Percentiles rank a stretch among this genome's conserved stretches.
These are phyloP conservation scores for Termitomyces sp. DNA, from an alignment of 768 basidiomycete species.

Conservation along the genomic window DNA sequence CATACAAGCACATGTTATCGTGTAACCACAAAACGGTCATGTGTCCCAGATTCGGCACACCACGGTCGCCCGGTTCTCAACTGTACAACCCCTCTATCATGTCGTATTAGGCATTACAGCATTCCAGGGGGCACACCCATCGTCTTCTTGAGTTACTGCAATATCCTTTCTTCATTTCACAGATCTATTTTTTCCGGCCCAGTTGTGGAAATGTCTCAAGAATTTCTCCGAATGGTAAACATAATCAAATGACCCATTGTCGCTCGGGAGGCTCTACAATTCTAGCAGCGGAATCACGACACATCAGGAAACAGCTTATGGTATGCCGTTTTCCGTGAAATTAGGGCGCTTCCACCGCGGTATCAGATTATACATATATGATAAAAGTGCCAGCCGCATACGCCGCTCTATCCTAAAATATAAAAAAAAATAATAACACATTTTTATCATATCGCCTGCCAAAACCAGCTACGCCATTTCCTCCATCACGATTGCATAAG, in stretches of 20 bases:
- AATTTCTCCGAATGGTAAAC: slow-evolving; percentile 8
- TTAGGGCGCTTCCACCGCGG: not conserved
- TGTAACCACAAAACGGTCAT: slow-evolving; percentile 6
- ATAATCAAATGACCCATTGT: slow-evolving; percentile 8
- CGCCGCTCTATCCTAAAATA: not conserved
- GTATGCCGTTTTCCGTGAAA: not conserved
- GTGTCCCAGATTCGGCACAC: slow-evolving; percentile 6
- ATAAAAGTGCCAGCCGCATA: not conserved
- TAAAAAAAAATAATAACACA: not conserved
- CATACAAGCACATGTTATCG: slow-evolving; percentile 9
- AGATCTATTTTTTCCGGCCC: not conserved
- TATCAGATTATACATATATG: not conserved
- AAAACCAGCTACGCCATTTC: slow-evolving; percentile 32
- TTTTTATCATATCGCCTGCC: not conserved
- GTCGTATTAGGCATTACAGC: not conserved
- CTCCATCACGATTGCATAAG: slow-evolving; percentile 45
- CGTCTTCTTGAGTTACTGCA: not conserved
- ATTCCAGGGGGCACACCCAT: not conserved
- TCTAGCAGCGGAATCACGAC: not conserved
- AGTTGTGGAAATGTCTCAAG: not conserved
- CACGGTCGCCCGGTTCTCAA: not conserved
- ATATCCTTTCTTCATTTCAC: not conserved
- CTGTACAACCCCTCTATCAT: not conserved
- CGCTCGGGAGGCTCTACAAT: not conserved
- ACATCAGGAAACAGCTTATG: not conserved